Percentiles rank a stretch among this genome's conserved stretches.
phyloP scores from a whole-genome alignment of 2,329 filamentous ascomycete genomes.

The Beauveria sp. region DNA sequence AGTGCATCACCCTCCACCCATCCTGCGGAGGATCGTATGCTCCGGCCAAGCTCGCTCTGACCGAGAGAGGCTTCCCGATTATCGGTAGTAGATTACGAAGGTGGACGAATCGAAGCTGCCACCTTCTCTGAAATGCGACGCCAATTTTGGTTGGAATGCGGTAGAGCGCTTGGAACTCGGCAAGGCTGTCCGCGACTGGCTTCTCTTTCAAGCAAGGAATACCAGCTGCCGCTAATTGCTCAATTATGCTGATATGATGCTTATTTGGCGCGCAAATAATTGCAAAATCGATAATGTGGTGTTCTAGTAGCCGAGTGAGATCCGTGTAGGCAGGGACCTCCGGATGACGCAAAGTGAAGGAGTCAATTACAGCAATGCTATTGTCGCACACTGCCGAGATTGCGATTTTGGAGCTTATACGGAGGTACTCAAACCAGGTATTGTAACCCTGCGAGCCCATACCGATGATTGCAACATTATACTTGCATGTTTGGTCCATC shows the following conservation, averaged over 20 bases:
- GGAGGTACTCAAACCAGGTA: neutral
- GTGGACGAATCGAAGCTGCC: neutral
- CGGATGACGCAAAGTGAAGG: neutral
- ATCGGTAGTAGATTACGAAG: neutral
- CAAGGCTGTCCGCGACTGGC: neutral
- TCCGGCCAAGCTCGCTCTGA: neutral
- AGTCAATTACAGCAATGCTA: neutral
- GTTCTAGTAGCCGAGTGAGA: neutral
- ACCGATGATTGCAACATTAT: neutral
- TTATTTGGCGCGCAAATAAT: neutral
- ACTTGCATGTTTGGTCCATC: neutral
- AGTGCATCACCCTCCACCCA: neutral
- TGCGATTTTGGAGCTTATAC: neutral
- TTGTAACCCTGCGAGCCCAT: neutral
- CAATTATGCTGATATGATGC: neutral
- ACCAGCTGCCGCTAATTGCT: neutral
- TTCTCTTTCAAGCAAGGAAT: conserved; percentile 2
- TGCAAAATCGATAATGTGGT: neutral
- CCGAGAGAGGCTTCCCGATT: neutral
- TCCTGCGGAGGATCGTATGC: conserved; percentile 1
- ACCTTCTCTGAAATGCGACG: conserved; percentile 4
- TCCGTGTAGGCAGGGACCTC: neutral
- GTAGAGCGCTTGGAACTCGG: neutral
- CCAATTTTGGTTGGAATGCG: neutral
- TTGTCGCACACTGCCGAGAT: neutral